Percentiles rank a stretch among this genome's conserved stretches.
These are phyloP conservation scores for Cyamopsis tetragonoloba DNA, from an alignment of 306 rosid species.

Conservation along the genomic window DNA sequence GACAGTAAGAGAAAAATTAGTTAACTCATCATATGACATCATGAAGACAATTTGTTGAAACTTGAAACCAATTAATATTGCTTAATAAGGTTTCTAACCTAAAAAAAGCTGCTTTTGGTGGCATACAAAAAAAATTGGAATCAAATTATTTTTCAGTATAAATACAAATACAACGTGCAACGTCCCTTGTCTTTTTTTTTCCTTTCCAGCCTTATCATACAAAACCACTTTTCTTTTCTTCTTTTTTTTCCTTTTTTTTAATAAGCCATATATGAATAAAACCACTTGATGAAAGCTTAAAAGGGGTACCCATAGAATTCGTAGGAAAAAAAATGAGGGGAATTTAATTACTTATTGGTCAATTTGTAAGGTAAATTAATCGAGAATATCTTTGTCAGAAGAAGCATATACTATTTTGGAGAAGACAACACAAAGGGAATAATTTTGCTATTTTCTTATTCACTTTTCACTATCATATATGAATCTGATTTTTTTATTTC, in stretches of 20 bases:
- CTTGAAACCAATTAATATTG: constrained; percentile 19
- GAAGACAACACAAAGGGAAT: constrained; percentile 28
- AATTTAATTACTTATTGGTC: constrained; percentile 27
- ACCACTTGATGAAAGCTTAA: constrained; percentile 24
- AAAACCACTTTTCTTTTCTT: constrained; percentile 32
- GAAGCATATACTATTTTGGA: constrained; percentile 25
- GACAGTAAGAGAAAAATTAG: too few species aligned
- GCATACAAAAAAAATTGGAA: constrained; percentile 14
- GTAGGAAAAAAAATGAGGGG: not conserved
- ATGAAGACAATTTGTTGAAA: constrained; percentile 12
- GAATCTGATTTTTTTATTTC: constrained; percentile 22
- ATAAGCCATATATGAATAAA: too few species aligned
- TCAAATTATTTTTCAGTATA: not conserved
- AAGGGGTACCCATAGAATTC: constrained; percentile 24
- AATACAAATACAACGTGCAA: constrained; percentile 9
- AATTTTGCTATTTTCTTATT: not conserved
- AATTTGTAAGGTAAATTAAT: constrained; percentile 22
- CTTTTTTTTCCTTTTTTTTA: too few species aligned
- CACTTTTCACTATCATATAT: constrained; percentile 25
- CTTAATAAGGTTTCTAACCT: constrained; percentile 29
- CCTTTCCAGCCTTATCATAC: constrained; percentile 11
- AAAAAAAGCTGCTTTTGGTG: constrained; percentile 25
- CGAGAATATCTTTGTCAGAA: constrained; percentile 32
- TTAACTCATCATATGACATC: too few species aligned
- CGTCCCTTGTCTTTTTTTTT: constrained; percentile 23